Evolutionary conservation across 352 stramenopile genomes (phyloP), one percentile per base, ranked within the genome.

Genomic region (Phytophthora europaea): DNA sequence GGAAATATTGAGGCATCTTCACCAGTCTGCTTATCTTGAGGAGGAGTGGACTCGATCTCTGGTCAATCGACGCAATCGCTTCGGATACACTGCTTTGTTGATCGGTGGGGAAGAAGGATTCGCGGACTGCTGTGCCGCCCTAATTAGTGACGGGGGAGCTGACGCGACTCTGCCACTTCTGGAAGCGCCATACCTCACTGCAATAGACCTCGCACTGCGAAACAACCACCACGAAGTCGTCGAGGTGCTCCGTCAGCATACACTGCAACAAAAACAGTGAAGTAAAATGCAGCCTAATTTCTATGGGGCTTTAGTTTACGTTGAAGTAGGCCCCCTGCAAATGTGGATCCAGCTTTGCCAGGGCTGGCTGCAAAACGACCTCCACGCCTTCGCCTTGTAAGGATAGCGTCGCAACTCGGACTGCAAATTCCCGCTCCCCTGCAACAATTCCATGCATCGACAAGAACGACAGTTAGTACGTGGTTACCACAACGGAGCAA

Each of bases 271-370:
- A 53, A 45, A 15, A 5, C 15, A 47, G 38, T 63, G 47, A 63
- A 53, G 28, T 20, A 45, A 52, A 50, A 28, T 13, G 15, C 43
- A 51, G 38, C 20, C 23, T 15, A 31, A n/a, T 12, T n/a, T 12
- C n/a, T 50, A 33, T 26, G 28, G 59, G 48, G 67, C 26, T 61
- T 47, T 10, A 22, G 28, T 67, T 70, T 2, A 67, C n/a, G 23
- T 70, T 67, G 36, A 87, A 85, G 51, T 80, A 76, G 36, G 40
- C 36, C 13, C 75, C 36, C 31, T 82, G 72, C 18, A 86, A 72
- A 34, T 78, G 52, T 6, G 75, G 70, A 34, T 89, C 82, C 8
- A 89, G 33, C 20, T 73, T 71, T 23, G 10, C 52, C 10, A 89
- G 54, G 9, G 65, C 61, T 36, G 23, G 12, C 8, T 67, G 54